Evolutionary conservation across 371 early-diverging fungal genomes (phyloP).

Genomic region (Batkoa obscura): DNA sequence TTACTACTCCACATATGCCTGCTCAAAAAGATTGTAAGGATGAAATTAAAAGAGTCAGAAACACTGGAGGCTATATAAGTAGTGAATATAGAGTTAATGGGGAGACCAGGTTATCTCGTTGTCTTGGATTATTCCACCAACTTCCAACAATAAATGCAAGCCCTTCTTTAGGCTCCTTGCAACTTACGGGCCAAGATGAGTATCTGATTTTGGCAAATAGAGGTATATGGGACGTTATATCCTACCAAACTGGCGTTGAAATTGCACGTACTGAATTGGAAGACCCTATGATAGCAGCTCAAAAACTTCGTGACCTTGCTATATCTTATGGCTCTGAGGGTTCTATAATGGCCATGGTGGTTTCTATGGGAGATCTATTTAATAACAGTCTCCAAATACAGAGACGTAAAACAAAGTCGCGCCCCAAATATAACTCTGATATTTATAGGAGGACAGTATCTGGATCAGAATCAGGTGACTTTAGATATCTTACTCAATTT

Average conservation of each 20-base stretch:
- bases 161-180: slow-evolving; percentile 49
- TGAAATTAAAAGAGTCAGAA: slow-evolving; percentile 56
- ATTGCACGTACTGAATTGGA: slow-evolving; percentile 47
- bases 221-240: slow-evolving; percentile 67
- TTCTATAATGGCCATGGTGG: slow-evolving; percentile 66
- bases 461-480: background rate
- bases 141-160: slow-evolving; percentile 69
- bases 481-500: background rate
- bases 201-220: slow-evolving; percentile 72
- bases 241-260: slow-evolving; percentile 63
- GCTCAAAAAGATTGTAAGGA: slow-evolving; percentile 20
- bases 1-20: slow-evolving; percentile 55
- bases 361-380: slow-evolving; percentile 59
- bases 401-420: background rate
- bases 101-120: slow-evolving; percentile 49
- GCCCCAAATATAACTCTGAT: background rate
- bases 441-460: background rate
- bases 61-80: slow-evolving; percentile 62
- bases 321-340: slow-evolving; percentile 61
- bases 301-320: slow-evolving; percentile 67
- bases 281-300: slow-evolving; percentile 56
- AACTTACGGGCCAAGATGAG: slow-evolving; percentile 67
- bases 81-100: slow-evolving; percentile 49
- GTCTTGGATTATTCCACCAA: slow-evolving; percentile 70
- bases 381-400: slow-evolving; percentile 12